Evolutionary conservation across 1,284 basidiomycete genomes (phyloP).

Genomic region (Malassezia globosa): DNA sequence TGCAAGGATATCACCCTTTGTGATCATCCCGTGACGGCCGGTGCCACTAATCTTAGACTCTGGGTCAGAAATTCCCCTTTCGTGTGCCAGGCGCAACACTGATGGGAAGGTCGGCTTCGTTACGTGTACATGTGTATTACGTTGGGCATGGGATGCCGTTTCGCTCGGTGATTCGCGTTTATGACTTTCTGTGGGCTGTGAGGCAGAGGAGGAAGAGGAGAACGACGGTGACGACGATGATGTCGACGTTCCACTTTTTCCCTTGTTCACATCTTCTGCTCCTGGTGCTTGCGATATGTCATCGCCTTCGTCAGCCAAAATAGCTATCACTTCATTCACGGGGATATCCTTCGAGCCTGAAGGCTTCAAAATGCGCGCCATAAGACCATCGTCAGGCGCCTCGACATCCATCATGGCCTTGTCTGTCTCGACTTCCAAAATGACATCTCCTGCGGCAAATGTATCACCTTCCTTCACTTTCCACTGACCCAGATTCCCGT

Average conservation of each 20-base stretch:
- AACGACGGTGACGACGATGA: too few species aligned
- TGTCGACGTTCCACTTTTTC: too few species aligned
- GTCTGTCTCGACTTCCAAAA: slow-evolving; percentile 44
- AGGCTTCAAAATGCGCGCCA: slow-evolving; percentile 47
- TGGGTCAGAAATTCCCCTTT: slow-evolving; percentile 40
- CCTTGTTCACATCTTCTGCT: slow-evolving; percentile 14
- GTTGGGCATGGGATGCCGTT: not conserved
- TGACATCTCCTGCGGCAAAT: slow-evolving; percentile 46
- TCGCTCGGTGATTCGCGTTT: slow-evolving; percentile 1
- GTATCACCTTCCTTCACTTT: slow-evolving; percentile 48
- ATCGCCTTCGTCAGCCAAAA: slow-evolving; percentile 49
- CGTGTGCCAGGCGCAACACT: slow-evolving; percentile 42
- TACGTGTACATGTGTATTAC: not conserved
- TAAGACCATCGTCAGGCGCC: slow-evolving; percentile 49
- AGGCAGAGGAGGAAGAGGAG: not conserved
- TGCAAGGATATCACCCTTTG: slow-evolving; percentile 49
- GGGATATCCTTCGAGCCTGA: slow-evolving; percentile 44
- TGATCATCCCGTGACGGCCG: slow-evolving; percentile 48
- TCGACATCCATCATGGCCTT: slow-evolving; percentile 49
- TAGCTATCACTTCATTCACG: slow-evolving; percentile 47
- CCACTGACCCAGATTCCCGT: slow-evolving; percentile 41
- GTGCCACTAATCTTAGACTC: slow-evolving; percentile 47
- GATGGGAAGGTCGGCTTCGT: slow-evolving; percentile 39
- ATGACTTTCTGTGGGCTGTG: not conserved
- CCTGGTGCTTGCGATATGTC: slow-evolving; percentile 46